Evolutionary conservation across 352 stramenopile genomes (phyloP), one percentile per base, ranked within the genome.

Genomic region (Phytophthora chlamydospora): DNA sequence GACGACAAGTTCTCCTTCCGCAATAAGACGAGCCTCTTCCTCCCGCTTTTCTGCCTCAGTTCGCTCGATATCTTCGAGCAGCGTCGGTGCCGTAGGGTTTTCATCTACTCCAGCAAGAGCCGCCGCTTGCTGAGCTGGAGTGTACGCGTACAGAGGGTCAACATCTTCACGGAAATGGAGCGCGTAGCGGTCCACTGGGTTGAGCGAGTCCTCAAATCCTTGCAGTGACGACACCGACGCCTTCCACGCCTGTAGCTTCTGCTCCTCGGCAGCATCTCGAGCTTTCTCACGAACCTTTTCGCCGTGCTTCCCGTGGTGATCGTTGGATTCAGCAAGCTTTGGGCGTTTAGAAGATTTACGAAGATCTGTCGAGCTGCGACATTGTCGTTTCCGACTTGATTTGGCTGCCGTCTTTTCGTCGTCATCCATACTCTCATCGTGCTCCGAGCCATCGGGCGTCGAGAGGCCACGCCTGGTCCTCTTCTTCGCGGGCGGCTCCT

Each of bases 131-230:
- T 75, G 67, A 19, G 68, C 68, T 33, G 62, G 68, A 12, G 68
- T 79, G 24, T 93, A 89, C 14, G 80, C 64, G 57, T 80, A 91
- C 27, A 90, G 46, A 57, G 88, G 95, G 57, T 99, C 95, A 43
- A 98, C 85, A 19, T 96, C 71, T 66, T 97, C 85, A 35, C 94
- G 90, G 39, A 98, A 96, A 24, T 95, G 74, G 4, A 99, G 69
- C 12, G 91, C 96, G 59, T 99, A 98, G 0, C 90, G 77, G 60
- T 99, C 97, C 1, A 98, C 88, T 6, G 93, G 79, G 29, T 91
- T 95, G 29, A 99, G 74, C 19, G 89, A 96, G 55, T 94, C 86
- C 53, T 98, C 88, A 57, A 99, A 96, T 39, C 89, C 81, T 58
- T 85, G 76, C 13, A 94, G 68, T 42, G 82, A 92, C 27, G 72